Base-by-base conservation (phyloP, 2,329 filamentous ascomycete genomes). In the Penicillium brasilianum region DNA sequence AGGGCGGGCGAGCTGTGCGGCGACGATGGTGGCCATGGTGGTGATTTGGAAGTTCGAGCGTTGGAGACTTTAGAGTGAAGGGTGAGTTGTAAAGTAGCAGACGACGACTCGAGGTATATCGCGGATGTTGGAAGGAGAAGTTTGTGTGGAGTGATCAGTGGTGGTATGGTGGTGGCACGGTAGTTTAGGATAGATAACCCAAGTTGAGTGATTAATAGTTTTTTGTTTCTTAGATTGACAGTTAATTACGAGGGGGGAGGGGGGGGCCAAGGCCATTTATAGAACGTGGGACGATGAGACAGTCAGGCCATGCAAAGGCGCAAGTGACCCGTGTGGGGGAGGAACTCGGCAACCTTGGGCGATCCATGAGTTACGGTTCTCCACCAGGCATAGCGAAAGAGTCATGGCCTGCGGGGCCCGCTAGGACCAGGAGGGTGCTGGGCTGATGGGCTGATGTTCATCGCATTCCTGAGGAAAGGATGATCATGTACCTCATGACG, bases 1-100 rank as follows among this genome's bases (percentile, higher is more conserved):
- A 44, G 76, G 69, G n/a, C 76, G 76, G 18, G 69, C 60, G 25
- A 75, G 51, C 14, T 72, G 69, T 14, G 68, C 54, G 10, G 69
- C 64, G 41, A 61, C 20, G 37, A 72, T 52, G 25, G 56, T 51
- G 32, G 63, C 57, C 68, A 71, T 71, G 11, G 28, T 66, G 60
- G 22, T 41, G 10, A 28, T 34, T 61, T n/a, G 14, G 13, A 25
- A 20, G 10, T 34, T 46, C 6, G 20, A 32, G 7, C 1, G 18
- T n/a, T 50, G 10, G 25, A 30, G 34, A 16, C 8, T 14, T 14
- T 13, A 9, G 5, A 10, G 32, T 39, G 7, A 43, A 46, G 25
- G 8, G 16, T 22, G 43, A 25, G 5, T 51, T 51, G 48, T 8
- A 51, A 13, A 30, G 44, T 48, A 48, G 25, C 2, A 16, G 44